Evolutionary conservation across 2,329 filamentous ascomycete genomes (phyloP).

Genomic region (Ophiostoma montium): DNA sequence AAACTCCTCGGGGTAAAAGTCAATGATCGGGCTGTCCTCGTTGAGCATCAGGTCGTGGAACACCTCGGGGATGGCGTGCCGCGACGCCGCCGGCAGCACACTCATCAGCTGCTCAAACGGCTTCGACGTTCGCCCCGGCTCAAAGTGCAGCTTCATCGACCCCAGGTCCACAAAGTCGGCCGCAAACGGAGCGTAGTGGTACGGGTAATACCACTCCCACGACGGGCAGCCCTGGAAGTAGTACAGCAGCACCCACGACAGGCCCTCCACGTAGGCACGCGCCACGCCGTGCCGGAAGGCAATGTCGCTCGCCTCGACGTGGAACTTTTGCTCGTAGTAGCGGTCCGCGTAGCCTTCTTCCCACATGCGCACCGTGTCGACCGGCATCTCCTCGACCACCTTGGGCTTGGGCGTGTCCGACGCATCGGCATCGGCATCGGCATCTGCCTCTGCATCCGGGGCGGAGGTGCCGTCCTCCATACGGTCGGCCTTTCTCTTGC

Average conservation of each 20-base stretch:
- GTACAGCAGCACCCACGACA: conserved; percentile 90
- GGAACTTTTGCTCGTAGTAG: conserved; percentile 96
- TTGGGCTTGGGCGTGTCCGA: conserved; percentile 35
- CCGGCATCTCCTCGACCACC: conserved; percentile 45
- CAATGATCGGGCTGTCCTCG: conserved; percentile 78
- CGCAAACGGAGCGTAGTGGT: conserved; percentile 96
- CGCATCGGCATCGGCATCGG: background rate
- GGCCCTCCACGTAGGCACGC: conserved; percentile 80
- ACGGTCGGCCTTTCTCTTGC: conserved; percentile 64
- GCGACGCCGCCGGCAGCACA: conserved; percentile 83
- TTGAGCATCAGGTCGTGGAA: conserved; percentile 89
- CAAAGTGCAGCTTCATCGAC: conserved; percentile 66
- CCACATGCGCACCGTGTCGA: conserved; percentile 82
- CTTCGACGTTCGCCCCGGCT: conserved; percentile 70
- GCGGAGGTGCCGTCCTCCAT: conserved; percentile 46
- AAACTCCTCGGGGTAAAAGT: conserved; percentile 95
- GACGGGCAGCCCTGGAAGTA: conserved; percentile 97
- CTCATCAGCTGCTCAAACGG: conserved; percentile 99
- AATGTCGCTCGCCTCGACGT: conserved; percentile 64
- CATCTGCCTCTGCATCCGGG: conserved; percentile 16
- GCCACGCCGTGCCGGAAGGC: conserved; percentile 84
- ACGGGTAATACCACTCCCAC: conserved; percentile 99
- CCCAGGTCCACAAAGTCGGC: conserved; percentile 80
- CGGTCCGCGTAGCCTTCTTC: conserved; percentile 89
- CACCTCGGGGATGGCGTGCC: conserved; percentile 73